Base-by-base conservation (phyloP, 2,329 filamentous ascomycete species). In the Mycosphaerella sp. region DNA sequence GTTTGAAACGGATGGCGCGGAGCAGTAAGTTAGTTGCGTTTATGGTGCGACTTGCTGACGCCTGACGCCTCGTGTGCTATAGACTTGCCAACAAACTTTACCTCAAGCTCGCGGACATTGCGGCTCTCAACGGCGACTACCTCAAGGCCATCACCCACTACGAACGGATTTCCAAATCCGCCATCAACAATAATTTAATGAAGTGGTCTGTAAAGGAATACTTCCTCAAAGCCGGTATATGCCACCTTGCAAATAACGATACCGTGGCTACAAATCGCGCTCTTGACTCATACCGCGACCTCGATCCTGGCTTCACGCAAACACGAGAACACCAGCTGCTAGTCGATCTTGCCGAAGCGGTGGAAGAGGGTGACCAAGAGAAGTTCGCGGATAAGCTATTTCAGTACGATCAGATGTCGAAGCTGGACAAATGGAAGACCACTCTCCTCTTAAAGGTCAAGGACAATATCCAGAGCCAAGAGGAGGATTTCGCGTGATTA, bases 391-490 rank as follows among this genome's bases (percentile, higher is more conserved):
- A 95, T 66, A 89, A 90, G 69, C 72, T 93, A 57, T 95, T 86
- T 75, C 84, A 91, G 68, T 97, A 82, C 66, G 89, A 96, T 69
- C 87, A 94, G 74, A 78, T 95, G 73, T 93, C 84, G 73, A 93
- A 93, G 76, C 74, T 97, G 65, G 90, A 96, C 68, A 93, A 91
- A 75, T 97, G 91, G 91, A 95, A 96, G 85, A 95, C 87, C 44
- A 87, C 85, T 28, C 75, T 95, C 52, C 71, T 95, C 57, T 73
- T 95, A 65, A 80, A 83, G 61, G 79, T 96, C 64, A 96, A 96
- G 83, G 84, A 84, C 63, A 77, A 77, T 48, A 94, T 95, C 62
- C 85, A 91, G 72, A 78, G 82, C 65, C 75, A 77, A 58, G 80
- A 75, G 36, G 83, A 86, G 59, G 83, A 86, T 63, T 86, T 86